Evolutionary conservation across 2,329 filamentous ascomycete genomes (phyloP), one percentile per base, ranked within the genome.

Genomic region (Sphaceloma murrayae): DNA sequence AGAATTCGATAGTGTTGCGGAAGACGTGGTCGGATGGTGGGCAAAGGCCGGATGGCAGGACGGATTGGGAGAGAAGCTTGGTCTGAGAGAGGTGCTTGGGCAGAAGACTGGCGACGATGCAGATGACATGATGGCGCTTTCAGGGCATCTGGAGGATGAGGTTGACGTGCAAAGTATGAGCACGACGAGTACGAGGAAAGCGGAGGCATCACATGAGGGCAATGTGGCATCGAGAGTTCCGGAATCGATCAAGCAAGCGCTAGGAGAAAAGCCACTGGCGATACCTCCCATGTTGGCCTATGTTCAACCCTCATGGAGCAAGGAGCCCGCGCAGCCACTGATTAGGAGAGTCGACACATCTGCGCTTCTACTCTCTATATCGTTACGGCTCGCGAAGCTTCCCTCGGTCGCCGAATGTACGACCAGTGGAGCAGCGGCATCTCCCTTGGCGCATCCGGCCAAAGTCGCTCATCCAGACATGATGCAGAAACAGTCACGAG

Each of bases 21-120:
- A 96, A 61, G 89, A 96, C 56, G 78, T 95, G 4, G 70, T 96
- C 11, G 87, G 88, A 5, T 94, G 85, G 83, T 94, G 88, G 87
- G 85, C 88, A 24, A 96, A 96, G 61, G 79, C 89, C 1, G 79
- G 80, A 45, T 98, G 91, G 91, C 88, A 96, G 62, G 70, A 75
- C 2, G 84, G 85, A 0, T 68, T 95, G 2, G 77, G 75, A 1
- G 77, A 82, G 42, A 95, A 94, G 62, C 71, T 96, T 5, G 75
- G 79, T 1, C 66, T 94, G 43, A 67, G 75, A 39, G 70, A 80
- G 33, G 74, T 89, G 3, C 69, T 91, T 39, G 69, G 73, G 10
- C 67, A 58, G 47, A 59, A 60, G 13, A 43, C 45, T 10, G 49
- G 51, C 18, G 42, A 31, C 18, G 49, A 51, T 14, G 59, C 59